Conservation (phyloP, 306 rosid species). For the Canavalia ensiformis region DNA sequence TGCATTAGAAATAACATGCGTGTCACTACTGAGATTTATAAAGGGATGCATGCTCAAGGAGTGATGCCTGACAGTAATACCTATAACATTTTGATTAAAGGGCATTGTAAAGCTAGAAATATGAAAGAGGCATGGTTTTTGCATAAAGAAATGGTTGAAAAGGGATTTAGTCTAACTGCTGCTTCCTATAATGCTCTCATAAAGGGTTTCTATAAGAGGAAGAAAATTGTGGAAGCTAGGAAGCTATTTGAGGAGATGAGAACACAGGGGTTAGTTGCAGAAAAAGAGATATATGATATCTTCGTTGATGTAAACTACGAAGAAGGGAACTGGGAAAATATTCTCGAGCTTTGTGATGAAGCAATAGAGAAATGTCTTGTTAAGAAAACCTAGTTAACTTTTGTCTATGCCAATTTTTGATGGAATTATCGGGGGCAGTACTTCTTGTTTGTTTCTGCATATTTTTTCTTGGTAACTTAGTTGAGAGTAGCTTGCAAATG, state of each 20-base stretch:
- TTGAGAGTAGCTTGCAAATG: conserved; percentile 39
- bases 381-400: conserved; percentile 49
- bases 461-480: conserved; percentile 38
- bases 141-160: conserved; percentile 72
- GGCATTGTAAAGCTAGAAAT: conserved; percentile 87
- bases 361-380: conserved; percentile 82
- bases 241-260: conserved; percentile 91
- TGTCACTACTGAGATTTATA: conserved; percentile 65
- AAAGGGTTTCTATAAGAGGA: conserved; percentile 75
- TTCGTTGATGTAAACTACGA: conserved; percentile 78
- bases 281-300: conserved; percentile 76
- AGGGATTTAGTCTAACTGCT: conserved; percentile 66
- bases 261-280: conserved; percentile 69
- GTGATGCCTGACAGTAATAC: conserved; percentile 79
- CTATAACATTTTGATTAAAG: conserved; percentile 80
- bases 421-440: conserved; percentile 3
- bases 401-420: conserved; percentile 37
- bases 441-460: conserved; percentile 27
- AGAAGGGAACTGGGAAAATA: conserved; percentile 78
- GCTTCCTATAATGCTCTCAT: conserved; percentile 77
- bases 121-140: conserved; percentile 90
- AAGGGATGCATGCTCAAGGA: conserved; percentile 70
- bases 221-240: conserved; percentile 76
- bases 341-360: conserved; percentile 90
- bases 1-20: conserved; percentile 80